Percentiles rank a stretch among this genome's conserved stretches.
Conservation (phyloP, 2,329 filamentous ascomycete species). For the Aureobasidium subglaciale region DNA sequence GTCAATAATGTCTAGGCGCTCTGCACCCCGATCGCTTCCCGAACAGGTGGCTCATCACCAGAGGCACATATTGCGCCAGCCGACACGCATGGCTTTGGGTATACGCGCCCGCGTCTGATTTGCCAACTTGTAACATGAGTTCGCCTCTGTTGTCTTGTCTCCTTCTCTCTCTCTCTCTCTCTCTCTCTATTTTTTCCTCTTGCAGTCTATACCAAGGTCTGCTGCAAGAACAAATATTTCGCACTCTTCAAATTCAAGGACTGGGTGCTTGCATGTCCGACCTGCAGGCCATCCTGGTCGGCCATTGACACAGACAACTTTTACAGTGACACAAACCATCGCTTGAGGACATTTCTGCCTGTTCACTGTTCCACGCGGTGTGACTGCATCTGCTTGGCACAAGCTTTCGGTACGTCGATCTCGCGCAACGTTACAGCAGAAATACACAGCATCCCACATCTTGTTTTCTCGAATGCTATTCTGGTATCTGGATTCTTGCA, state of each 20-base stretch:
- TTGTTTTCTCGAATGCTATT: conserved; percentile 9
- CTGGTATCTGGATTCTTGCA: background rate
- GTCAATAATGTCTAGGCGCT: conserved; percentile 13
- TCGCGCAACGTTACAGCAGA: conserved; percentile 14
- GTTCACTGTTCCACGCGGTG: conserved; percentile 14
- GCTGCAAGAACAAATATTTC: background rate
- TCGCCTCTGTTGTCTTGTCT: conserved; percentile 1
- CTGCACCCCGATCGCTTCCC: conserved; percentile 11
- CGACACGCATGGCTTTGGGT: conserved; percentile 12
- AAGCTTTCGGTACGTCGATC: conserved; percentile 27
- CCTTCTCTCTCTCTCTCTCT: conserved; percentile 3
- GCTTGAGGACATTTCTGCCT: conserved; percentile 13
- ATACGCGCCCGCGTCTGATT: conserved; percentile 13
- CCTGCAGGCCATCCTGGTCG: conserved; percentile 14
- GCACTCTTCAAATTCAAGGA: background rate
- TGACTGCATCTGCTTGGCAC: conserved; percentile 23
- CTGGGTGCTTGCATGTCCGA: conserved; percentile 12
- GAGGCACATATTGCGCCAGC: conserved; percentile 11
- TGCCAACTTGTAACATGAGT: conserved; percentile 6
- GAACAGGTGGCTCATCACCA: conserved; percentile 11
- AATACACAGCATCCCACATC: conserved; percentile 12
- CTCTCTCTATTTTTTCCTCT: background rate
- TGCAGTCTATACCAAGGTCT: background rate
- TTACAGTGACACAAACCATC: conserved; percentile 2
- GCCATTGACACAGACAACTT: conserved; percentile 6